Percentiles rank a stretch among this genome's conserved stretches.
phyloP scores from a whole-genome alignment of 2,329 filamentous ascomycete species.

The Trichoderma gracile region DNA sequence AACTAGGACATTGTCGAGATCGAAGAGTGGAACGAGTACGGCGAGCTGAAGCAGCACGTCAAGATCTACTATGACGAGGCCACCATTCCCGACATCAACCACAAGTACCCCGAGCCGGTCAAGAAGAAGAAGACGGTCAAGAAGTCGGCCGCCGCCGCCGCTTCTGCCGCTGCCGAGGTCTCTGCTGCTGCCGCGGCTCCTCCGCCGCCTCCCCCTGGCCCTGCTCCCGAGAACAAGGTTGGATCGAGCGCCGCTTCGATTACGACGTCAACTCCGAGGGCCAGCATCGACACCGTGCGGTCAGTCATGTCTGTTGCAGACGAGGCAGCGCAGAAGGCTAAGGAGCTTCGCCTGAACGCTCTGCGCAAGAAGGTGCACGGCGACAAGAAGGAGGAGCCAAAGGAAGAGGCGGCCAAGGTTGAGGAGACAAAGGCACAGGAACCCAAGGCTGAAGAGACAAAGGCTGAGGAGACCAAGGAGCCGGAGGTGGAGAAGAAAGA shows the following conservation, averaged over 20 bases:
- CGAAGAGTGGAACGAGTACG: conserved; percentile 99
- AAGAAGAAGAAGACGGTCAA: conserved; percentile 35
- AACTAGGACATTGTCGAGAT: conserved; percentile 84
- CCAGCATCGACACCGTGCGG: conserved; percentile 37
- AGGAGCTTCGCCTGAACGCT: conserved; percentile 56
- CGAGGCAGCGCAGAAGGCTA: conserved; percentile 66
- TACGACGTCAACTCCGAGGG: conserved; percentile 3
- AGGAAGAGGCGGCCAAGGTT: conserved; percentile 20
- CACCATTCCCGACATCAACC: conserved; percentile 57
- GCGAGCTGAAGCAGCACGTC: conserved; percentile 86
- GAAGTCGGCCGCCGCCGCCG: conserved; percentile 30
- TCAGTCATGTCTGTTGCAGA: conserved; percentile 60
- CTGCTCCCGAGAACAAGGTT: conserved; percentile 31
- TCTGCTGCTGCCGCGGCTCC: conserved; percentile 30
- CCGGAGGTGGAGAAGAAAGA: conserved; percentile 18
- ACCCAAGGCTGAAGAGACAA: conserved; percentile 11
- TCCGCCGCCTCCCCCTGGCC: conserved; percentile 31
- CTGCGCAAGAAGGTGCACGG: conserved; percentile 58
- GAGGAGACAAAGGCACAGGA: conserved; percentile 20
- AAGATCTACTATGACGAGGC: conserved; percentile 65
- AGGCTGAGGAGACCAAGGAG: conserved; percentile 23
- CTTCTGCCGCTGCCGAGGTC: conserved; percentile 33
- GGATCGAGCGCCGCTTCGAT: neutral
- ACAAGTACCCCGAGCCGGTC: conserved; percentile 49
- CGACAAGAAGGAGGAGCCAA: conserved; percentile 26